Evolutionary conservation across 306 rosid species (phyloP), one percentile per base, ranked within the genome.

Genomic region (Quercus glauca): DNA sequence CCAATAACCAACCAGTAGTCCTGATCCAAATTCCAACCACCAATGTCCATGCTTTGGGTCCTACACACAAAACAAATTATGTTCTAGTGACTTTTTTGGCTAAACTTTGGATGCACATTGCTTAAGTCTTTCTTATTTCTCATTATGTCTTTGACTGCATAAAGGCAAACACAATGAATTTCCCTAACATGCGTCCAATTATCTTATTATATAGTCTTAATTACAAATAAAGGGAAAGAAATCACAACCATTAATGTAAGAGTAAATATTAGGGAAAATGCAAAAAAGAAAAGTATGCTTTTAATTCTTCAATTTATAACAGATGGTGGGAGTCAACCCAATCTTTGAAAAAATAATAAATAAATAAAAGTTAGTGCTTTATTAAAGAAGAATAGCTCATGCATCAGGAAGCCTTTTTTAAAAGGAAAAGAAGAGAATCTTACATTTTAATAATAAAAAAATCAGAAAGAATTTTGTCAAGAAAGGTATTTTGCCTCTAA

Each of bases 1-100:
- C 99, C 99, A 96, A 68, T 96, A 96, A 29, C 99, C 99, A 25
- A 96, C 98, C 31, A 96, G 83, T 7, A 93, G 83, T 1, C 99
- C 98, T 13, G 88, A 73, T 28, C 99, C 99, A 65, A 93, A 87
- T 31, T 96, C 91, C 55, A 96, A 88, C 99, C 99, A 96, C 99
- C 99, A 96, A 75, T 96, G 93, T 28, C 99, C 99, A 79, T 91
- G 96, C 78, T 90, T 93, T 60, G 99, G 99, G 85, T 96, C 99
- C 99, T 95, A 78, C 81, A 76, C 14, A 33, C 21, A 56, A 13
- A 6, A 75, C 11, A 14, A 9, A 68, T 68, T 14, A 68, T 71
- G 55, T 74, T 63, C 58, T 74, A 19, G 60, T 31, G 43, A 63
- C 73, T 19, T 68, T 65, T 68, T 68, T 33, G 37, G 53, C 53